Evolutionary conservation across 129 eudicot genomes (phyloP).

Genomic region (Chrysanthemum seticuspe): DNA sequence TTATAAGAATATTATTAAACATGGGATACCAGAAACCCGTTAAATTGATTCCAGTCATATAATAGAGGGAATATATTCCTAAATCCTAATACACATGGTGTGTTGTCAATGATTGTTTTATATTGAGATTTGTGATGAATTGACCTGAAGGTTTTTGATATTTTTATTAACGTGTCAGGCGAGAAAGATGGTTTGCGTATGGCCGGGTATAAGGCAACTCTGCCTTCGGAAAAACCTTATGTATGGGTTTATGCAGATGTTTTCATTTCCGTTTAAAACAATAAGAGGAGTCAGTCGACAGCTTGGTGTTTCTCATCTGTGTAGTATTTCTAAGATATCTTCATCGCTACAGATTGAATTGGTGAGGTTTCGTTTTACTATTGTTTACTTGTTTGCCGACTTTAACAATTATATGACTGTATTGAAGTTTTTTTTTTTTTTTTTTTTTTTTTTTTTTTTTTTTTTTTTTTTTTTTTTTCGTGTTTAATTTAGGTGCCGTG

Average conservation of each 20-base stretch:
- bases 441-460: slow-evolving; percentile 4
- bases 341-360: slow-evolving; percentile 77
- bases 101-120: neutral
- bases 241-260: slow-evolving; percentile 70
- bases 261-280: slow-evolving; percentile 80
- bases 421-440: slow-evolving; percentile 1
- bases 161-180: slow-evolving; percentile 38
- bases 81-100: slow-evolving; percentile 3
- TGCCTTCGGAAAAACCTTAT: slow-evolving; percentile 70
- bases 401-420: slow-evolving; percentile 1
- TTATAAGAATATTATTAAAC: neutral
- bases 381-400: neutral
- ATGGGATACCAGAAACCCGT: neutral
- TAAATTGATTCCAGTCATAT: slow-evolving; percentile 9
- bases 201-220: slow-evolving; percentile 89
- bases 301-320: slow-evolving; percentile 68
- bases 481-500: slow-evolving; percentile 64
- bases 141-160: slow-evolving; percentile 2
- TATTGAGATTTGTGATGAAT: neutral
- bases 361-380: slow-evolving; percentile 42
- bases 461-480: slow-evolving; percentile 7
- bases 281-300: slow-evolving; percentile 69
- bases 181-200: slow-evolving; percentile 60
- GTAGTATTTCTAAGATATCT: slow-evolving; percentile 68
- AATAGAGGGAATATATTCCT: slow-evolving; percentile 12